Conservation (phyloP, 805 yeast species). For the Monosporozyma siamensis region DNA sequence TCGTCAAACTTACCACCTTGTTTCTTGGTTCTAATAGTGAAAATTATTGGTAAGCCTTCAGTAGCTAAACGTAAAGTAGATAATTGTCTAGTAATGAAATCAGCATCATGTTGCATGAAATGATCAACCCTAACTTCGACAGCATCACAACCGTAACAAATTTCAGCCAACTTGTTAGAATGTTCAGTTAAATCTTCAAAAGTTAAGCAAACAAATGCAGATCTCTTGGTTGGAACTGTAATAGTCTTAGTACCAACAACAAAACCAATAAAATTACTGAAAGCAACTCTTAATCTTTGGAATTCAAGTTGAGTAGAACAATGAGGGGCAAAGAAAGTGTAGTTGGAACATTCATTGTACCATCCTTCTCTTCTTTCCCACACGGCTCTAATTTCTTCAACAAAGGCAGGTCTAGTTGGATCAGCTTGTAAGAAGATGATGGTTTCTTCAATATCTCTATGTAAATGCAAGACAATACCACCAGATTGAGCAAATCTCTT, state of each 20-base stretch:
- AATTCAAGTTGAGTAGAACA: constrained; percentile 50
- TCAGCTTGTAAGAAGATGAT: constrained; percentile 66
- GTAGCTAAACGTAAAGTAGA: constrained; percentile 57
- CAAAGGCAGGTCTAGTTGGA: constrained; percentile 79
- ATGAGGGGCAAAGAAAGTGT: constrained; percentile 66
- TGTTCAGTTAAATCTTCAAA: constrained; percentile 46
- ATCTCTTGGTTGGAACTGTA: constrained; percentile 33
- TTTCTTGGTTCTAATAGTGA: constrained; percentile 63
- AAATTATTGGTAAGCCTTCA: constrained; percentile 62
- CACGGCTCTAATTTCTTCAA: constrained; percentile 68
- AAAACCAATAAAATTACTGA: constrained; percentile 46
- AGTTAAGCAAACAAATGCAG: constrained; percentile 67
- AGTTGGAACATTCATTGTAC: constrained; percentile 75
- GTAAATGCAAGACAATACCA: constrained; percentile 83
- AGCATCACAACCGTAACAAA: constrained; percentile 66
- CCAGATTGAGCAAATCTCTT: constrained; percentile 44
- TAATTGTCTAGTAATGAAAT: constrained; percentile 64
- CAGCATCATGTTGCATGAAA: constrained; percentile 40
- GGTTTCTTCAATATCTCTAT: constrained; percentile 77
- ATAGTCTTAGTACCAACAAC: constrained; percentile 47
- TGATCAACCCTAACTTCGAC: constrained; percentile 78
- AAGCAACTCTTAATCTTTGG: constrained; percentile 45
- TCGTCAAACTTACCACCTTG: constrained; percentile 84
- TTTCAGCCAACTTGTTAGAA: constrained; percentile 39
- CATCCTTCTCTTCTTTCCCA: constrained; percentile 75